Evolutionary conservation across 2,329 filamentous ascomycete genomes (phyloP).

Genomic region (Penicillium sp.): DNA sequence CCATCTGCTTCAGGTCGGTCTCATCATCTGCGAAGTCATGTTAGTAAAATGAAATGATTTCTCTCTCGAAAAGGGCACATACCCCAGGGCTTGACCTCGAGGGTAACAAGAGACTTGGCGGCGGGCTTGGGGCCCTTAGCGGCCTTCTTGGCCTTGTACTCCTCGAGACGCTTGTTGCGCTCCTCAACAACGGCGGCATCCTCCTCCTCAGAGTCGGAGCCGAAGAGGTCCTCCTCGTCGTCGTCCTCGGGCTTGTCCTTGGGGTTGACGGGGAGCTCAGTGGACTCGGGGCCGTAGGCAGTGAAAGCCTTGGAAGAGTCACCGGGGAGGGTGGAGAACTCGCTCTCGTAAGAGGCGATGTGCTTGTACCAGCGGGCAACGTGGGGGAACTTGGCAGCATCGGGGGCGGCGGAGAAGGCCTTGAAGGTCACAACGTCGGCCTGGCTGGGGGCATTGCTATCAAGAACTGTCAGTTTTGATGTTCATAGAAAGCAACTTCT

Average conservation of each 20-base stretch:
- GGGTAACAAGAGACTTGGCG: conserved; percentile 93
- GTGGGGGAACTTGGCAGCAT: conserved; percentile 85
- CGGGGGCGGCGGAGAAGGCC: conserved; percentile 75
- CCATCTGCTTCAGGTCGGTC: conserved; percentile 84
- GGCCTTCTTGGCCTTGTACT: conserved; percentile 97
- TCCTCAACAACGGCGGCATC: conserved; percentile 82
- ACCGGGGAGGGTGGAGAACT: conserved; percentile 88
- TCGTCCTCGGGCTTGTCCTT: conserved; percentile 80
- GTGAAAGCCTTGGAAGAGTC: conserved; percentile 88
- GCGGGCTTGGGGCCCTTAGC: conserved; percentile 79
- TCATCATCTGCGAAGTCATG: conserved; percentile 69
- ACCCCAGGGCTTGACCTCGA: conserved; percentile 99
- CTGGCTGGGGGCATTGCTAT: conserved; percentile 74
- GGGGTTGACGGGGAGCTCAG: conserved; percentile 79
- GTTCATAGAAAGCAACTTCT: conserved; percentile 5
- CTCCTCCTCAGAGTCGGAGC: conserved; percentile 90
- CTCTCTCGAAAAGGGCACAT: conserved; percentile 49
- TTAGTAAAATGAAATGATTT: conserved; percentile 26
- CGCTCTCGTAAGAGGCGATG: conserved; percentile 87
- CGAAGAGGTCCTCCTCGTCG: conserved; percentile 91
- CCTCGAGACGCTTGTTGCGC: conserved; percentile 86
- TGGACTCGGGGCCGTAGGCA: conserved; percentile 84
- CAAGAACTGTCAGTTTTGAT: conserved; percentile 21
- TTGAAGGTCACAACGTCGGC: conserved; percentile 97
- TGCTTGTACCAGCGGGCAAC: conserved; percentile 99